A percentile compares a stretch with the other conserved stretches of the same genome.
Conservation (phyloP, 768 basidiomycete species). For the Russula lepida region DNA sequence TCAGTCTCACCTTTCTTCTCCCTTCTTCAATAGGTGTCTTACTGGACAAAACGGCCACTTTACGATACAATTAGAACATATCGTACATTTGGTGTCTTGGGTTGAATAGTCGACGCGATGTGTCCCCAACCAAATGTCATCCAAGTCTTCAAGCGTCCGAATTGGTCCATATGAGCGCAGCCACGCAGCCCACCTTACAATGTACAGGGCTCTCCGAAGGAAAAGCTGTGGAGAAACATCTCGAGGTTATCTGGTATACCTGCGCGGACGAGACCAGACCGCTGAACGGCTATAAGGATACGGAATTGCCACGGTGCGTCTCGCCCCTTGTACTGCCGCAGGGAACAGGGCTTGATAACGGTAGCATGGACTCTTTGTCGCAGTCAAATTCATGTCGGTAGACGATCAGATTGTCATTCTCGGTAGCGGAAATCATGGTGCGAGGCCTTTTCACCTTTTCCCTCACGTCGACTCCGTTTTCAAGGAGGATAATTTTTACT, state of each 20-base stretch:
- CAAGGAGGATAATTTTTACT: neutral
- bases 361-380: neutral
- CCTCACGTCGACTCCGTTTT: neutral
- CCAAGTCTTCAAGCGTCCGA: too few species aligned
- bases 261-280: conserved; percentile 59
- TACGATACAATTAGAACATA: too few species aligned
- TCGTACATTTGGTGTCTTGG: too few species aligned
- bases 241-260: conserved; percentile 51
- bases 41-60: too few species aligned
- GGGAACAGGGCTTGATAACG: neutral
- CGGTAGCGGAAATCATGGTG: conserved; percentile 64
- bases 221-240: conserved; percentile 35
- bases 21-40: too few species aligned
- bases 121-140: too few species aligned
- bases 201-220: conserved; percentile 44
- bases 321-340: neutral
- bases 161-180: too few species aligned
- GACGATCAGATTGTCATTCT: conserved; percentile 58
- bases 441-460: neutral
- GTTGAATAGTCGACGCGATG: too few species aligned
- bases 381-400: conserved; percentile 58
- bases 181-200: too few species aligned
- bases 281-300: conserved; percentile 51
- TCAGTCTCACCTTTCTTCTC: too few species aligned
- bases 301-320: conserved; percentile 56